phyloP scores from a whole-genome alignment of 163 green algal species.

The Trebouxiophyceae sp. region DNA sequence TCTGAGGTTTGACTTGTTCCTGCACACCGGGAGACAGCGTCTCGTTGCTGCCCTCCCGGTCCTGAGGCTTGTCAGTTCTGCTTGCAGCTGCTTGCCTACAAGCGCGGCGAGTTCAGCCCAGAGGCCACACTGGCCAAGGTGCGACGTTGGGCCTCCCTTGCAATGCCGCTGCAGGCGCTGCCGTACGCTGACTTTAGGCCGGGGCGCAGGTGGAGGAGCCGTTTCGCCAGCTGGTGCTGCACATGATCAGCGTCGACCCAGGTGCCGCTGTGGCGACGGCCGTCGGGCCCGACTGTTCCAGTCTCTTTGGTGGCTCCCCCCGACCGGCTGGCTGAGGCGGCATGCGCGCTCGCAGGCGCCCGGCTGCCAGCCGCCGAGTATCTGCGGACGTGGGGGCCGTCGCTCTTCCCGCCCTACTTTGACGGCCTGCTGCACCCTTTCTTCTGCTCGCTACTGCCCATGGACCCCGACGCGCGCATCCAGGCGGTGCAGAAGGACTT shows the following conservation, averaged over 20 bases:
- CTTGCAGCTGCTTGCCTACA: constrained; percentile 67
- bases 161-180: no score
- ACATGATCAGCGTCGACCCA: constrained; percentile 87
- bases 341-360: background rate
- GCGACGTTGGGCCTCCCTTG: no score
- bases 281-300: no score
- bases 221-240: constrained; percentile 66
- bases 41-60: background rate
- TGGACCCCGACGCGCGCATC: constrained; percentile 46
- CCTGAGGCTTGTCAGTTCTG: no score
- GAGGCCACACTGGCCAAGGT: constrained; percentile 14
- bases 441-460: constrained; percentile 45
- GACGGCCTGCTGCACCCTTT: constrained; percentile 59
- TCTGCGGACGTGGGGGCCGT: constrained; percentile 40
- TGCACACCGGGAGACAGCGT: no score
- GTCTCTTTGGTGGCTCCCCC: no score
- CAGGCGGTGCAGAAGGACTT: background rate
- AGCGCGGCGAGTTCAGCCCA: constrained; percentile 34
- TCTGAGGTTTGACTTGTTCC: constrained; percentile 25
- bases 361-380: constrained; percentile 28
- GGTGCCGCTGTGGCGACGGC: no score
- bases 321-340: no score
- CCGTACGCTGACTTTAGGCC: no score
- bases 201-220: constrained; percentile 32
- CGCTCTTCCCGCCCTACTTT: constrained; percentile 69